Percentiles rank a stretch among this genome's conserved stretches.
phyloP scores from a whole-genome alignment of 208 protist species.

The Naegleria gruberi region DNA sequence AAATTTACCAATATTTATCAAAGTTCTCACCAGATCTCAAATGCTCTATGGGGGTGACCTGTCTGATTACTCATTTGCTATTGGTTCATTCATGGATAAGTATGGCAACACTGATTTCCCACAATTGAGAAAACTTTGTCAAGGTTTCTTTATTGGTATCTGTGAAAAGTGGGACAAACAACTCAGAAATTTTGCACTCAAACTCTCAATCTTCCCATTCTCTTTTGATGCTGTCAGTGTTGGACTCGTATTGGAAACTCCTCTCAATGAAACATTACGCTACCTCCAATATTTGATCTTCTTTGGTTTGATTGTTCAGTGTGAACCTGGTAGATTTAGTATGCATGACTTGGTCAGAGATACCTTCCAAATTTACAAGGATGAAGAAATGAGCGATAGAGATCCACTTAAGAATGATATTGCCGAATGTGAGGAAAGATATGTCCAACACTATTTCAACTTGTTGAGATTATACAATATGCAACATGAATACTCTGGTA shows the following conservation, averaged over 20 bases:
- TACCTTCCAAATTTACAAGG: not conserved
- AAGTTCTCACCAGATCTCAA: not conserved
- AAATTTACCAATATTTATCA: not conserved
- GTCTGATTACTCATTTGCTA: not conserved
- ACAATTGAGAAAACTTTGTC: not conserved
- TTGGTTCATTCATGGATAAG: not conserved
- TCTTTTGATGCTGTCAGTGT: not conserved
- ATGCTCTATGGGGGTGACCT: not conserved
- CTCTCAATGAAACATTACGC: not conserved
- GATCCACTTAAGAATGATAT: not conserved
- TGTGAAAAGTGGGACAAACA: not conserved
- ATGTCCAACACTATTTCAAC: not conserved
- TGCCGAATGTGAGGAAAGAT: not conserved
- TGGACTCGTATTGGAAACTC: not conserved
- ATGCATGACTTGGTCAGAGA: not conserved
- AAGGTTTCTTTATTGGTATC: not conserved
- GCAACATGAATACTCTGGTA: constrained; percentile 14
- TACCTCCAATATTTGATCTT: not conserved
- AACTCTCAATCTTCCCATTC: not conserved
- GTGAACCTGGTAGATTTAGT: not conserved
- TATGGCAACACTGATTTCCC: not conserved
- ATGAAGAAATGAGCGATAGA: not conserved
- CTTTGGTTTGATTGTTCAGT: not conserved
- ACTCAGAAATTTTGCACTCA: not conserved
- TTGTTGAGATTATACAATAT: not conserved